These are phyloP conservation scores for Dioscorea dumetorum DNA, from an alignment of 106 monocot species.

Conservation along the genomic window DNA sequence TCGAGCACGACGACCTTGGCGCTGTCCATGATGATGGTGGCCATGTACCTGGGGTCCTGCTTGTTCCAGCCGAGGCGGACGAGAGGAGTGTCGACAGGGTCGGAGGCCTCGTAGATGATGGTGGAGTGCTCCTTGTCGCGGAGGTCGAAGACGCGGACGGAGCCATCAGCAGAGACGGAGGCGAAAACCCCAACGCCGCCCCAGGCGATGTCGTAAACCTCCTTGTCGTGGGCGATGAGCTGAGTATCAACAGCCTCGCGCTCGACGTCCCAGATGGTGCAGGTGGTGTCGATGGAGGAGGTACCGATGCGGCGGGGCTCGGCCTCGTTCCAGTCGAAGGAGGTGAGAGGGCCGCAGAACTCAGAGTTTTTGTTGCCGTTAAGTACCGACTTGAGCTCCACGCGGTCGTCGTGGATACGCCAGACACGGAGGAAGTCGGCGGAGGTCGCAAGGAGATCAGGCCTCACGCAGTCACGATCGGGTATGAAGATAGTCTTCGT, in stretches of 20 bases:
- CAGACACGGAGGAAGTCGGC: conserved; percentile 95
- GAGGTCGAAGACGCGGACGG: conserved; percentile 92
- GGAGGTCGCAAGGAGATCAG: conserved; percentile 93
- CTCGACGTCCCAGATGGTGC: conserved; percentile 98
- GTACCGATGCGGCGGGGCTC: conserved; percentile 93
- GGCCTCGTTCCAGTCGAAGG: conserved; percentile 99
- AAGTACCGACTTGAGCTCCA: conserved; percentile 51
- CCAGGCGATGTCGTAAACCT: conserved; percentile 98
- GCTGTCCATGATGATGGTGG: conserved; percentile 96
- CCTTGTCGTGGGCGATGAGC: conserved; percentile 97
- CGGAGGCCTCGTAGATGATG: conserved; percentile 94
- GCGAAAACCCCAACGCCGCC: conserved; percentile 96
- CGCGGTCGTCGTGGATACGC: conserved; percentile 27
- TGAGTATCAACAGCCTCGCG: conserved; percentile 91
- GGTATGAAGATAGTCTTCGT: conserved; percentile 93
- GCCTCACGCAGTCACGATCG: conserved; percentile 72
- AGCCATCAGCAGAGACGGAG: conserved; percentile 95
- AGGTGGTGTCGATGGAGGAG: conserved; percentile 89
- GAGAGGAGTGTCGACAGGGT: conserved; percentile 72
- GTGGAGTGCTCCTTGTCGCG: conserved; percentile 99
- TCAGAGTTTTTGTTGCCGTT: conserved; percentile 96
- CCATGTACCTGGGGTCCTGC: conserved; percentile 97
- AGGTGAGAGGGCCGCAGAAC: conserved; percentile 96
- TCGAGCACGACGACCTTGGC: conserved; percentile 98
- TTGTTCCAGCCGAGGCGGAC: conserved; percentile 97